Evolutionary conservation across 495 filamentous ascomycete genomes (phyloP), one percentile per base, ranked within the genome.

Genomic region (Trichoderma reesei): DNA sequence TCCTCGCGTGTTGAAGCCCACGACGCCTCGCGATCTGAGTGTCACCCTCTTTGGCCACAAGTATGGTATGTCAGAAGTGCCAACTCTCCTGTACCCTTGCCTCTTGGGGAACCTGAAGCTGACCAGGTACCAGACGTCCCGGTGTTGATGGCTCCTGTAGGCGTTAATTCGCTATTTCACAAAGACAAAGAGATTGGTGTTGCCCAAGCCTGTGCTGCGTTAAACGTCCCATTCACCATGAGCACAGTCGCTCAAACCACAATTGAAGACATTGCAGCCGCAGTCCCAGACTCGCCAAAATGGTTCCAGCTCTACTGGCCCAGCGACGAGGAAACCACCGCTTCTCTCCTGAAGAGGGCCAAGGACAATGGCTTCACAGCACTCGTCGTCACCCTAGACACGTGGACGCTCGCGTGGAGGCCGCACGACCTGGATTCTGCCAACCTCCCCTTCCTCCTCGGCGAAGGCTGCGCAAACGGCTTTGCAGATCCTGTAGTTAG

Each of bases 291-390:
- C 5, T 64, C 60, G 1, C 44, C 64, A n/a, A 67, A 79, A 63
- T 76, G 83, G 79, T 90, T 82, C 69, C 88, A 91, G 70, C 78
- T 91, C 8, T 91, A 90, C 72, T 88, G 86, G 84, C 85, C 85
- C 2, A 67, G 72, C 16, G 79, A 85, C 69, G 76, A 85, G 51
- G 76, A 83, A 4, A 70, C 89, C 59, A 89, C 88, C 0, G 65
- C 79, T 0, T 83, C 83, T 3, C 71, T 89, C 41, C 76, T 90
- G 42, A 73, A 76, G n/a, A 82, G 87, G 31, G 88, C 87, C 2
- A 83, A 83, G 61, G 77, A 77, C n/a, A 70, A 75, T 13, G 84
- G 84, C 0, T 88, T 76, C 70, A 71, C 71, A 18, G 83, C 80
- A 14, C 72, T 87, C 6, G 76, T 88, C 48, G 79, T 89, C 0